These are phyloP conservation scores for Coemansia sp. DNA, from an alignment of 192 early-diverging fungal species.

Conservation along the genomic window DNA sequence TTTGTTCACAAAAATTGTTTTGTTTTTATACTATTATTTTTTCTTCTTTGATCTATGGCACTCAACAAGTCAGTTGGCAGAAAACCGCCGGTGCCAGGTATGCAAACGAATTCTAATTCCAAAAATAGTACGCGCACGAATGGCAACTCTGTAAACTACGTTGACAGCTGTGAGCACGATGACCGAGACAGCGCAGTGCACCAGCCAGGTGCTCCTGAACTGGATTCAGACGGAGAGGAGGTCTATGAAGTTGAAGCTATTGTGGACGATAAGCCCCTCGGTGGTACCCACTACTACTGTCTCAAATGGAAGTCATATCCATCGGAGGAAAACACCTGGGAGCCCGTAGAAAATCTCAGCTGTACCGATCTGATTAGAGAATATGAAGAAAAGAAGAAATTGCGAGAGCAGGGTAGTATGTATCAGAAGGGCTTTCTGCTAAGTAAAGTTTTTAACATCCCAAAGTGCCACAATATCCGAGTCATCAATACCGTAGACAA, in stretches of 20 bases:
- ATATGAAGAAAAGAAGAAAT: conserved; percentile 14
- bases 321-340: conserved; percentile 37
- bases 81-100: too few relatives aligned
- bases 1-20: too few relatives aligned
- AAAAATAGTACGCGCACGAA: background rate
- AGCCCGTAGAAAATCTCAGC: conserved; percentile 33
- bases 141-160: too few relatives aligned
- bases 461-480: conserved; percentile 26
- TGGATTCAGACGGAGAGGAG: background rate
- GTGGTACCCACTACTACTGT: conserved; percentile 17
- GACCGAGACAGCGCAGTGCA: background rate
- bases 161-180: too few relatives aligned
- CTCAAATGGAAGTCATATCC: conserved; percentile 45
- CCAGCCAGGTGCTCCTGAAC: background rate
- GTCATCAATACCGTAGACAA: conserved; percentile 41
- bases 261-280: conserved; percentile 15
- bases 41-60: too few relatives aligned
- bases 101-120: too few relatives aligned
- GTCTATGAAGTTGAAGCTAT: conserved; percentile 35
- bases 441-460: conserved; percentile 10
- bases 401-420: background rate
- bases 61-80: too few relatives aligned
- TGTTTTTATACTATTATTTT: too few relatives aligned
- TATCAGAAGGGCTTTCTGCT: conserved; percentile 23
- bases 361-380: conserved; percentile 17